Evolutionary conservation across 1,284 basidiomycete genomes (phyloP).

Genomic region (Microbotryum violaceum): DNA sequence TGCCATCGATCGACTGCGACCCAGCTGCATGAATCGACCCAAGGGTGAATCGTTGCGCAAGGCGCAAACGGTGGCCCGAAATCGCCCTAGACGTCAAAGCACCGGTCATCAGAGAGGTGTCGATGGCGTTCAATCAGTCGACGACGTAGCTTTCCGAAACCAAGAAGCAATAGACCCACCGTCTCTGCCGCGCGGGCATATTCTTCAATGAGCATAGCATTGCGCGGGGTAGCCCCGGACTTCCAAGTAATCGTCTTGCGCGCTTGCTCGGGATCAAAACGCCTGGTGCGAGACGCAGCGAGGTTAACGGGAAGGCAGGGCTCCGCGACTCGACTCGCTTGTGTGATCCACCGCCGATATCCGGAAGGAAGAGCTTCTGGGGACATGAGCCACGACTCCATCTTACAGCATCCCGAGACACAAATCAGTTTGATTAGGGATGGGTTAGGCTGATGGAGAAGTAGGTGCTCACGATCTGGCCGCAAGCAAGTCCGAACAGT

Average conservation of each 20-base stretch:
- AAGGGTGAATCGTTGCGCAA: slow-evolving; percentile 69
- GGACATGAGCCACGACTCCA: slow-evolving; percentile 66
- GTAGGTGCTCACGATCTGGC: slow-evolving; percentile 55
- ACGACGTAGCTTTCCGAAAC: no score
- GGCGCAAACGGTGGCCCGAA: slow-evolving; percentile 52
- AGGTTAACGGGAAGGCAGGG: slow-evolving; percentile 57
- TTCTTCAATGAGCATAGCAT: slow-evolving; percentile 24
- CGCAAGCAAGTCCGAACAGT: slow-evolving; percentile 73
- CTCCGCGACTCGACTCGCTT: slow-evolving; percentile 59
- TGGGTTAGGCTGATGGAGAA: not conserved
- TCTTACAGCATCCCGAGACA: slow-evolving; percentile 26
- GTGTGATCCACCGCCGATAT: slow-evolving; percentile 60
- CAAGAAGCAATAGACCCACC: not conserved
- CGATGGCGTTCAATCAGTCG: no score
- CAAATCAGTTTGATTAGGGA: not conserved
- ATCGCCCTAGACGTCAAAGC: slow-evolving; percentile 11
- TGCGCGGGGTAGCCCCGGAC: slow-evolving; percentile 42
- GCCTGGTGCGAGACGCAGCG: slow-evolving; percentile 43
- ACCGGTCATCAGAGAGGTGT: not conserved
- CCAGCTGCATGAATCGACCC: slow-evolving; percentile 58
- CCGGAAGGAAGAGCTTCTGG: slow-evolving; percentile 75
- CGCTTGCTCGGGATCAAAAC: slow-evolving; percentile 53
- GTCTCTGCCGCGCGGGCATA: slow-evolving; percentile 19
- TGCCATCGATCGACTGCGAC: slow-evolving; percentile 61
- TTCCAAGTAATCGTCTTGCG: slow-evolving; percentile 50